Base-by-base conservation (phyloP, 495 filamentous ascomycete species). In the Alectoria sarmentosa region DNA sequence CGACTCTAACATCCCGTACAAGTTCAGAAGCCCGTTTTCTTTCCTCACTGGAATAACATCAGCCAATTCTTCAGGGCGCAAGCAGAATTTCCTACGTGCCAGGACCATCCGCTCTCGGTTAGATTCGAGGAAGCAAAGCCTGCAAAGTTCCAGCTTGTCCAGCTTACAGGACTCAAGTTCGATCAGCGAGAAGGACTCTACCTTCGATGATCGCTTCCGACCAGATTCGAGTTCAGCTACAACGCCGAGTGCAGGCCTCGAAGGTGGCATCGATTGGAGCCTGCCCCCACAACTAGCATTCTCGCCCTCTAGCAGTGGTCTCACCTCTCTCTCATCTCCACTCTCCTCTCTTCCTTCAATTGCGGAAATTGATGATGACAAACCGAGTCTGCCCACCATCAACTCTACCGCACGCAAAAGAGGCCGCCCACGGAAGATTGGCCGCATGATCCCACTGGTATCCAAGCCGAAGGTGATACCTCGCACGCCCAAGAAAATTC, bases 401-500 rank as follows among this genome's bases (percentile, higher is more conserved):
- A 1, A 49, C 15, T 34, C 28, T 55, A 21, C 4, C 52, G 6
- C 15, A 10, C 63, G 56, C 34, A 65, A 65, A 41, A 19, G 58
- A 15, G 42, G 58, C 14, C 55, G 63, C 42, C 56, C 3, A 62
- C 62, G 30, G 55, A 65, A 26, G 61, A 70, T 38, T 68, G 66
- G 26, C 32, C 21, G 36, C 14, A 34, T 65, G 36, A 6, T 19
- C 9, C 52, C n/a, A 3, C 23, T 60, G 23, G 38, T 36, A 60
- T 10, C 42, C 1, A 65, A 63, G 60, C 23, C 36, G 46, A 57
- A 38, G 48, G 58, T 7, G 15, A 2, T 55, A 55, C 15, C 36
- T 23, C 28, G 41, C 28, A 59, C 36, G 19, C 57, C 42, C 26
- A 52, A 19, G 66, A 70, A 36, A 76, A 73, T 64, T 66, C 69